Evolutionary conservation across 768 basidiomycete genomes (phyloP).

Genomic region (Rhodotorula kratochvilovae): DNA sequence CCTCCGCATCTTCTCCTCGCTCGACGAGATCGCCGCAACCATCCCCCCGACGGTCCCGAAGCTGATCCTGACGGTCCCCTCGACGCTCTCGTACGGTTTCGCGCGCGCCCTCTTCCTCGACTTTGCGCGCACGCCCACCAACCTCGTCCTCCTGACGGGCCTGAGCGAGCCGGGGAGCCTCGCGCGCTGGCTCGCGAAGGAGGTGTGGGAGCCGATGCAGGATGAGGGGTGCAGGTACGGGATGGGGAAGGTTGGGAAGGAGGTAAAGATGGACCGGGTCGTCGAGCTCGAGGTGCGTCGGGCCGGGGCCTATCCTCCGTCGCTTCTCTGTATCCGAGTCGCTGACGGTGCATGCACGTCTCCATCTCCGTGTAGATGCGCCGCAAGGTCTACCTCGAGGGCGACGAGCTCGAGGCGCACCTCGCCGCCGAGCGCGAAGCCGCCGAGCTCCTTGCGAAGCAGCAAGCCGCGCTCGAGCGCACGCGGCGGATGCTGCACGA

Average conservation of each 20-base stretch:
- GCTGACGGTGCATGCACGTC: neutral
- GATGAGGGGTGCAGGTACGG: constrained; percentile 79
- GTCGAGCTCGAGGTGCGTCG: constrained; percentile 61
- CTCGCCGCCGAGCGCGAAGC: constrained; percentile 67
- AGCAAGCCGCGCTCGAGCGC: constrained; percentile 75
- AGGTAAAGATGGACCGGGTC: constrained; percentile 71
- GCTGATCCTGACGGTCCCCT: constrained; percentile 86
- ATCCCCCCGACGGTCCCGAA: constrained; percentile 87
- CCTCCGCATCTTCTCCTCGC: constrained; percentile 83
- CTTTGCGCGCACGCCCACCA: constrained; percentile 75
- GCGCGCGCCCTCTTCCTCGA: constrained; percentile 79
- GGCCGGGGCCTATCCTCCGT: neutral
- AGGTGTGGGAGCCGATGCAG: constrained; percentile 80
- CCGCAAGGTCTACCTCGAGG: constrained; percentile 81
- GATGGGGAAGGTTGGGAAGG: constrained; percentile 78
- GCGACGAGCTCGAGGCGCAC: constrained; percentile 76
- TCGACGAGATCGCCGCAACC: constrained; percentile 70
- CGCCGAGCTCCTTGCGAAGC: constrained; percentile 78
- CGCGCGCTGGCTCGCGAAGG: constrained; percentile 64
- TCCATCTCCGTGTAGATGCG: constrained; percentile 58
- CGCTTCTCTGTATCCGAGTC: neutral
- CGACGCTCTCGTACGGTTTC: constrained; percentile 85
- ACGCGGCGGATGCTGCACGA: constrained; percentile 88
- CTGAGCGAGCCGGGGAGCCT: constrained; percentile 76
- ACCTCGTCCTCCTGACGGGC: constrained; percentile 79